phyloP scores from a whole-genome alignment of 345 rosid genomes.

The Gossypium anomalum region DNA sequence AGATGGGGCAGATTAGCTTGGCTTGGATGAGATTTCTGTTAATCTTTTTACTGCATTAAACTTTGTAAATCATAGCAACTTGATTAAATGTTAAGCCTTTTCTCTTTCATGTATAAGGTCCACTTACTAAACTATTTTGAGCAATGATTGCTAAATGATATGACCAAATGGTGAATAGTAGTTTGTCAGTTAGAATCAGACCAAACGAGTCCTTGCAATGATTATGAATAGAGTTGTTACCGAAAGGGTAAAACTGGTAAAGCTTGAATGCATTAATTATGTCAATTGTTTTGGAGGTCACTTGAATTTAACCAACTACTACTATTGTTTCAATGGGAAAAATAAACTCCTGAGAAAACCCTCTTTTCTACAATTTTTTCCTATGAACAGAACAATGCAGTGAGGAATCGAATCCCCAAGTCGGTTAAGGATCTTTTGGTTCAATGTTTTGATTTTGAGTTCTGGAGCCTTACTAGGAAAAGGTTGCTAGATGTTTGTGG shows the following conservation, averaged over 20 bases:
- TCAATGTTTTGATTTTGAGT: no score
- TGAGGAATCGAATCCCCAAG: background rate
- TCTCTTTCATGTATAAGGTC: background rate
- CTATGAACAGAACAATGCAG: background rate
- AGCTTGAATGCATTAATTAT: background rate
- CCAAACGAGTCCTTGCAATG: background rate
- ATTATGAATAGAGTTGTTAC: no score
- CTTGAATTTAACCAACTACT: background rate
- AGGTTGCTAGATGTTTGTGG: no score
- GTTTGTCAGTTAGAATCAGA: background rate
- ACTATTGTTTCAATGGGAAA: background rate
- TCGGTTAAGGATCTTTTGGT: no score
- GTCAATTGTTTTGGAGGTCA: background rate
- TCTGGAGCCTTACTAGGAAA: no score
- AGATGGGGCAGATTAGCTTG: background rate
- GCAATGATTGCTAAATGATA: background rate
- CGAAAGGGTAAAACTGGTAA: background rate
- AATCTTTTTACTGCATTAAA: constrained; percentile 5
- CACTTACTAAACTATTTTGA: background rate
- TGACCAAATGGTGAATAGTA: background rate
- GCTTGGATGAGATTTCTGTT: background rate
- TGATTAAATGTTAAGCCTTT: background rate
- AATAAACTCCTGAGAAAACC: background rate
- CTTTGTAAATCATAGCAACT: background rate
- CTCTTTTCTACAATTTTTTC: background rate